Base-by-base conservation (phyloP, 2,329 filamentous ascomycete species). In the Botrytis tulipae region DNA sequence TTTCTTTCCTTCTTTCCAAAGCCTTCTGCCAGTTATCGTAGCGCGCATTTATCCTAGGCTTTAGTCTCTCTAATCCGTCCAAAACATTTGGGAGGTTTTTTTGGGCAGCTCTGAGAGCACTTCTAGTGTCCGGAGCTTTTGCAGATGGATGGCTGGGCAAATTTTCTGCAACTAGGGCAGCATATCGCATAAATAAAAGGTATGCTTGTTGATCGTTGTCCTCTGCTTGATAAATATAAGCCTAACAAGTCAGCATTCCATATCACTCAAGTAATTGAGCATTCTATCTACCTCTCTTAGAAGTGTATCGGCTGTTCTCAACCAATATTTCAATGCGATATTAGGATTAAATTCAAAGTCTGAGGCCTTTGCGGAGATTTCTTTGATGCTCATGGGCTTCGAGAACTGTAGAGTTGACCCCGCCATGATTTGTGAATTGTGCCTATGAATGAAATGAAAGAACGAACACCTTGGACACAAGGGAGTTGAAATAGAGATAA, bases 131-230 rank as follows among this genome's bases (percentile, higher is more conserved):
- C 16, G 89, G 86, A 12, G 89, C 87, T 77, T 88, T 91, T 63
- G 89, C 89, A 73, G 96, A 90, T 1, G 95, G 94, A 78, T 98
- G 96, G 1, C 85, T 87, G 0, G 89, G 87, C 14, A 99, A 86
- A 71, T 92, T 87, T 10, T 93, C 88, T 42, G 97, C 85, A 37
- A 97, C 89, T n/a, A 99, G 89, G 71, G 91, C 87, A 16, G 94
- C 94, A 83, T 97, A 94, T 78, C 96, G 91, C 81, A 96, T 93
- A n/a, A 97, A 88, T 74, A 98, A 90, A 72, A 98, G 88, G 82
- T 97, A 99, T 7, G 95, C 93, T 80, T 96, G 92, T 78, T 94
- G 90, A 76, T 94, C 90, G 82, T 98, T 95, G 79, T 92, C 91
- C 82, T 98, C 95, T 60, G 88, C 88, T 79, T 96, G 88, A 81